Evolutionary conservation across 768 basidiomycete genomes (phyloP).

Genomic region (Leccinum subtestaceum): DNA sequence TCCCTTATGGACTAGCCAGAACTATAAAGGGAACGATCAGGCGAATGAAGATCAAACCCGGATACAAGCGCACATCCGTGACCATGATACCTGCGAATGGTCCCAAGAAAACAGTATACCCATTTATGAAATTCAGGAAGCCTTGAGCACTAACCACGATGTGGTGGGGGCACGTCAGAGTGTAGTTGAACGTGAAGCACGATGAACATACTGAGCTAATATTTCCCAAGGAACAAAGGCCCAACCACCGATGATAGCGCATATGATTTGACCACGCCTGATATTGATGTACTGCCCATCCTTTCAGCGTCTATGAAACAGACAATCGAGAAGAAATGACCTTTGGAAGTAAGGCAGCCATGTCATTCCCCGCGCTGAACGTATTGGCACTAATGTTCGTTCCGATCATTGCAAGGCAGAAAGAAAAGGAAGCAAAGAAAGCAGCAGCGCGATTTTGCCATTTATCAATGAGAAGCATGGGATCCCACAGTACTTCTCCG

Average conservation of each 20-base stretch:
- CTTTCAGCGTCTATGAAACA: constrained; percentile 2
- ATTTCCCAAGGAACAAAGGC: constrained; percentile 84
- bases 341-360: constrained; percentile 70
- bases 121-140: constrained; percentile 78
- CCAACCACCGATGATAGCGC: constrained; percentile 59
- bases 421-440: constrained; percentile 78
- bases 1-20: constrained; percentile 72
- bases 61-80: constrained; percentile 43
- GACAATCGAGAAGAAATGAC: constrained; percentile 3
- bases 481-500: constrained; percentile 71
- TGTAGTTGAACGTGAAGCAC: background rate
- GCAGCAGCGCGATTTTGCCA: constrained; percentile 87
- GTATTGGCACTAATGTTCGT: constrained; percentile 79
- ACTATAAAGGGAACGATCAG: constrained; percentile 38
- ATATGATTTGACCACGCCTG: constrained; percentile 29
- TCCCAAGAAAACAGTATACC: constrained; percentile 83
- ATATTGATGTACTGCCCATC: constrained; percentile 28
- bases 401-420: constrained; percentile 68
- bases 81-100: constrained; percentile 80
- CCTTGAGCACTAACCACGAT: constrained; percentile 45
- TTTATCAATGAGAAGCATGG: constrained; percentile 65
- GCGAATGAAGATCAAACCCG: background rate
- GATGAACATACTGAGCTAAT: constrained; percentile 41
- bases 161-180: background rate
- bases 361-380: constrained; percentile 76